Evolutionary conservation across 1,284 basidiomycete genomes (phyloP), one percentile per base, ranked within the genome.

Genomic region (Moesziomyces globuligerus): DNA sequence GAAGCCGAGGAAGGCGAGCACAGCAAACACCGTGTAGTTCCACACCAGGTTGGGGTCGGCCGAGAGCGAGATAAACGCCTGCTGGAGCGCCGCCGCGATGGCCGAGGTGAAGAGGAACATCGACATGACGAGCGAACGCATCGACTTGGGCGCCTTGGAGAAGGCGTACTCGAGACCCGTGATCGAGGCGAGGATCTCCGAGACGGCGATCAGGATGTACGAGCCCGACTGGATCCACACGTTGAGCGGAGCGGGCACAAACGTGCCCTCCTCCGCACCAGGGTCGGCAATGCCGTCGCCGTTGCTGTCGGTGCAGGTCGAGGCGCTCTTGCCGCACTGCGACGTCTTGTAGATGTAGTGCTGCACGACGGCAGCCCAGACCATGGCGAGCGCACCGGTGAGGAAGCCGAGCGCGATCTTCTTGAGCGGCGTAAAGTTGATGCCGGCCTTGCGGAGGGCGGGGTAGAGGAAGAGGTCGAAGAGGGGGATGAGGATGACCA

Each of bases 131-230:
- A 84, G 76, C 28, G 82, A 83, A 8, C 81, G 76, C 84, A 84
- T 83, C 59, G 79, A 81, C 57, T 75, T 80, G 51, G 83, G 83
- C 9, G 84, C 83, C 71, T 83, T 93, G 59, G 90, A 91, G 85
- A 91, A 93, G n/a, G 91, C 92, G 81, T 93, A 93, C 83, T 94
- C 92, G 70, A 85, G 78, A 48, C 83, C 83, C 18, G 91, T 93
- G 83, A 94, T 91, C 9, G 90, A 91, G 1, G 91, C 91, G 50
- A 94, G 87, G 78, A 94, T 92, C 84, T 86, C 86, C 18, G 83
- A 85, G 45, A 85, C 51, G 37, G 84, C 86, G 20, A 85, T 84
- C n/a, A 86, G 71, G 21, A 81, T 69, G 79, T 84, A 84, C 10
- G 84, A 75, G 7, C 85, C 85, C n/a, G 84, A 75, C 74, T 85